These are phyloP conservation scores for Capsicum chinense DNA, from an alignment of 257 asterid genomes.

Conservation along the genomic window DNA sequence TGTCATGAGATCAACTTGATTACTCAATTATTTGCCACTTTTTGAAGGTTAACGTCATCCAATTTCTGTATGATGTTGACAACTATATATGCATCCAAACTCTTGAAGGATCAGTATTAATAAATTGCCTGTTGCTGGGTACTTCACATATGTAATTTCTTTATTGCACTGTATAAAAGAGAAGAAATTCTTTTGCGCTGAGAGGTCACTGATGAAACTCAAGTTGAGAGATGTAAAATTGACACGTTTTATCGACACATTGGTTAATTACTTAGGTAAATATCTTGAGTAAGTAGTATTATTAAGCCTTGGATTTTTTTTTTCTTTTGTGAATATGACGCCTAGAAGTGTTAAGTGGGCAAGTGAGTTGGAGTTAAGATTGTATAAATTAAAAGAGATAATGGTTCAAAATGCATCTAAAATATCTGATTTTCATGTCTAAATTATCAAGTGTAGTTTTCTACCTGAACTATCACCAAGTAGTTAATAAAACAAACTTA, in stretches of 20 bases:
- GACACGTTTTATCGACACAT: not conserved
- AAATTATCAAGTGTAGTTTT: no score
- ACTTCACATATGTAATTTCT: not conserved
- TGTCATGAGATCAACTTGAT: conserved; percentile 25
- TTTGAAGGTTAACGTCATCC: not conserved
- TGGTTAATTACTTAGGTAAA: not conserved
- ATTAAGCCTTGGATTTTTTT: no score
- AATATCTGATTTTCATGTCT: no score
- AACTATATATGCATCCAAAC: not conserved
- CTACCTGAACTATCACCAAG: no score
- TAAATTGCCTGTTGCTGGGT: conserved; percentile 1
- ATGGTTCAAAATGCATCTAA: no score
- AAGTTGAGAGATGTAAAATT: not conserved
- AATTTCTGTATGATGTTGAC: not conserved
- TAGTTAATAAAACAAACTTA: no score
- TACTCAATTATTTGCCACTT: conserved; percentile 16
- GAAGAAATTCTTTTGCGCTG: not conserved
- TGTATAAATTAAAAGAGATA: no score
- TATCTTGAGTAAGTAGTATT: not conserved
- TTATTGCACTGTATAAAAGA: not conserved
- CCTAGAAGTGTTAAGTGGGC: no score
- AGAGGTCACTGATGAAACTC: not conserved
- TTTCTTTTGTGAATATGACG: not conserved
- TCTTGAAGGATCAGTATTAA: not conserved
- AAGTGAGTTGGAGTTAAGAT: no score